These are phyloP conservation scores for Penicillium rolfsii DNA, from an alignment of 2,329 filamentous ascomycete species.

Conservation along the genomic window DNA sequence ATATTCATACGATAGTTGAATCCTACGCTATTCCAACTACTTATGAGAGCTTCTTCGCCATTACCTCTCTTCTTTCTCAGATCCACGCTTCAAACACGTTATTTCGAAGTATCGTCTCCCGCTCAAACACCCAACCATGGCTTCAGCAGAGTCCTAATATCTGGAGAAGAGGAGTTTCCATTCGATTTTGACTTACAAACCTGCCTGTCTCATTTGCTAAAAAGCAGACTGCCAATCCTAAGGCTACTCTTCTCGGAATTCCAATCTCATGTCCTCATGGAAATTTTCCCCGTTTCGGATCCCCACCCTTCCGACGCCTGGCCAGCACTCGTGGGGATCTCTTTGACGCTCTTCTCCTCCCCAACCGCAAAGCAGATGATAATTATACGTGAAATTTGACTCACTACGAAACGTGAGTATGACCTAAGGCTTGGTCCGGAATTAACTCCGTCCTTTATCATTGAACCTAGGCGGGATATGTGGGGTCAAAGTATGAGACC, in stretches of 20 bases:
- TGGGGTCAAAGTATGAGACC: constrained; percentile 13
- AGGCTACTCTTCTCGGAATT: too few relatives aligned
- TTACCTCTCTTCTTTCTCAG: background rate
- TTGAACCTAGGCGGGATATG: background rate
- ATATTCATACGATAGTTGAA: background rate
- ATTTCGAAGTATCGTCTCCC: background rate
- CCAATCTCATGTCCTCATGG: too few relatives aligned
- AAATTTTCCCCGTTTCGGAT: too few relatives aligned
- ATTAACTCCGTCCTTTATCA: background rate
- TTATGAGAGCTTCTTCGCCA: background rate
- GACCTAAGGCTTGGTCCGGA: background rate
- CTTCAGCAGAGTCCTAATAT: background rate
- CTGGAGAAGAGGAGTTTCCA: background rate
- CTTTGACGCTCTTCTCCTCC: too few relatives aligned
- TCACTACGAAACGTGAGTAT: background rate
- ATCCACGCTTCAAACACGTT: background rate
- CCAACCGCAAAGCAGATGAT: too few relatives aligned
- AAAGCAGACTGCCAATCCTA: too few relatives aligned
- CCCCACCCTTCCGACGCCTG: too few relatives aligned
- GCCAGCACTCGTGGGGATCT: too few relatives aligned
- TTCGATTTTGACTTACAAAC: background rate
- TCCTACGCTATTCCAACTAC: too few relatives aligned
- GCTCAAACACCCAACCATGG: background rate
- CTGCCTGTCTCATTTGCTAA: too few relatives aligned
- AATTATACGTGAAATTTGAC: too few relatives aligned